A percentile compares a stretch with the other conserved stretches of the same genome.
phyloP scores from a whole-genome alignment of 306 rosid genomes.

The Citrullus amarus region DNA sequence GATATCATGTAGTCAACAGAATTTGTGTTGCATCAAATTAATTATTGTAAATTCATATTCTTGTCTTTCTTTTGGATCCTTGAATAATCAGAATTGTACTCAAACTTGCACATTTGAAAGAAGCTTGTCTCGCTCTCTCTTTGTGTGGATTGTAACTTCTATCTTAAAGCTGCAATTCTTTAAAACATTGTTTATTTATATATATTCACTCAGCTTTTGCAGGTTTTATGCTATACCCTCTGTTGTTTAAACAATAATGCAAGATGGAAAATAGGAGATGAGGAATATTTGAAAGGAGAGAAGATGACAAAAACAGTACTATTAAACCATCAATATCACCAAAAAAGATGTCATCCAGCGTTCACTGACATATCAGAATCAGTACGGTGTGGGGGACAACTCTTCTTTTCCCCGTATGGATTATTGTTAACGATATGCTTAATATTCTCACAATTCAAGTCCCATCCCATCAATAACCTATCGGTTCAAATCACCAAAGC shows the following conservation, averaged over 20 bases:
- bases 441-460: not conserved
- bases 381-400: not conserved
- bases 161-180: not conserved
- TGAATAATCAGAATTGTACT: slow-evolving; percentile 5
- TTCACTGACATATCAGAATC: not conserved
- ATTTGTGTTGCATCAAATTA: slow-evolving; percentile 5
- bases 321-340: not conserved
- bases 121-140: not conserved
- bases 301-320: not conserved
- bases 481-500: slow-evolving; percentile 53
- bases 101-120: not conserved
- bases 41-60: not conserved
- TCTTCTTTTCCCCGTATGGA: not conserved
- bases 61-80: not conserved
- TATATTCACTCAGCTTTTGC: not conserved
- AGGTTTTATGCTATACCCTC: not conserved
- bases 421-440: not conserved
- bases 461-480: not conserved
- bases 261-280: not conserved
- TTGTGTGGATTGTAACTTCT: not conserved
- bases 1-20: slow-evolving; percentile 4
- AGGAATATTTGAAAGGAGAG: not conserved
- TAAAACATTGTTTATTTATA: not conserved
- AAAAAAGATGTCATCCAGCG: not conserved
- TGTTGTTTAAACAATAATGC: not conserved